A percentile compares a stretch with the other conserved stretches of the same genome.
phyloP scores from a whole-genome alignment of 225 moss, liverwort and hornwort genomes.

The Pseudisothecium myosuroides region DNA sequence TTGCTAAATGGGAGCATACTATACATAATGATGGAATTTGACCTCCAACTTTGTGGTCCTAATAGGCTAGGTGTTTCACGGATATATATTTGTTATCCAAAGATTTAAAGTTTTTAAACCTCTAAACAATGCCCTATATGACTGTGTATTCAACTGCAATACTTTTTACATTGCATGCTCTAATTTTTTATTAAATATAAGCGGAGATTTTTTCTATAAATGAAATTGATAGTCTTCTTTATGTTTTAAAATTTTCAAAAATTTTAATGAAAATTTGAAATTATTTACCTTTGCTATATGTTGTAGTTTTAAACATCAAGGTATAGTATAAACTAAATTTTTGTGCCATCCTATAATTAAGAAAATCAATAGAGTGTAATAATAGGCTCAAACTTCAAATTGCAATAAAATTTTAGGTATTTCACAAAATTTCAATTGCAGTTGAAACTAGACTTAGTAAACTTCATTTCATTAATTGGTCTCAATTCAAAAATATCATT shows the following conservation, averaged over 20 bases:
- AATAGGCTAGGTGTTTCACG: fast-evolving
- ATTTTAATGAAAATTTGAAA: too few species aligned
- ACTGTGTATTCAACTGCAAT: fast-evolving
- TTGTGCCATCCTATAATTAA: fast-evolving
- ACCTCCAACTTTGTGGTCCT: background rate
- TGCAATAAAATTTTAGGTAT: background rate
- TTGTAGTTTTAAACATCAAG: background rate
- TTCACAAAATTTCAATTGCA: background rate
- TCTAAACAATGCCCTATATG: fast-evolving
- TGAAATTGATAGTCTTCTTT: background rate
- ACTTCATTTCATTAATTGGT: background rate
- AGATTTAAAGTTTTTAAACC: background rate
- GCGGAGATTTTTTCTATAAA: background rate
- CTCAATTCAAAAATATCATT: background rate
- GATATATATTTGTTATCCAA: background rate
- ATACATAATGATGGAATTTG: background rate
- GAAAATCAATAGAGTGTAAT: fast-evolving
- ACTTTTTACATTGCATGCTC: background rate
- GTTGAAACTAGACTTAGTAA: background rate
- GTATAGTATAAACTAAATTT: background rate
- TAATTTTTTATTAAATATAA: background rate
- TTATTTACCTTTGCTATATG: background rate
- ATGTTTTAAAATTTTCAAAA: background rate
- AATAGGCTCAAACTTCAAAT: background rate
- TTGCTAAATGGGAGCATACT: background rate